A percentile compares a stretch with the other conserved stretches of the same genome.
Conservation (phyloP, 768 basidiomycete species). For the Gloeostereum incarnatum region DNA sequence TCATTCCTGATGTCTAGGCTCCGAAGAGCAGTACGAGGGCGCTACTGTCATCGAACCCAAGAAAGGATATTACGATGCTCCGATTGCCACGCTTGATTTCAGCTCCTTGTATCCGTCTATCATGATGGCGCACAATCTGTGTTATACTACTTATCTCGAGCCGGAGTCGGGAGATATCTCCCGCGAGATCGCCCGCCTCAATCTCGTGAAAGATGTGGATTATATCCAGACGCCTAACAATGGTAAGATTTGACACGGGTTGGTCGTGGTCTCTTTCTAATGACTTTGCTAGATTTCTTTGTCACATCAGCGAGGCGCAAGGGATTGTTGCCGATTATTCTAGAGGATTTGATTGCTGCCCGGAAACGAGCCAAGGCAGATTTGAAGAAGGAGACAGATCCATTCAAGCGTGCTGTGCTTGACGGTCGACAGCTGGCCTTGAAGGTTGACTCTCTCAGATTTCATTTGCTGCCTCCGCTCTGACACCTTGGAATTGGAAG, state of each 20-base stretch:
- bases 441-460: constrained; percentile 45
- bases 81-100: constrained; percentile 98
- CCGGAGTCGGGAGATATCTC: no score
- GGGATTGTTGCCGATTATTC: constrained; percentile 82
- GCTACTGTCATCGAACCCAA: constrained; percentile 97
- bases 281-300: constrained; percentile 61
- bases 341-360: constrained; percentile 90
- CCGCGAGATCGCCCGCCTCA: constrained; percentile 74
- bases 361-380: constrained; percentile 94
- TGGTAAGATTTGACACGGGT: constrained; percentile 36
- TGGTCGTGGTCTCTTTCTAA: not conserved
- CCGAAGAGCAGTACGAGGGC: constrained; percentile 97
- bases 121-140: constrained; percentile 99
- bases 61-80: constrained; percentile 92
- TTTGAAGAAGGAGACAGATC: constrained; percentile 93
- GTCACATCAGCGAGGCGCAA: constrained; percentile 66
- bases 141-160: constrained; percentile 94
- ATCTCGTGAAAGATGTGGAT: constrained; percentile 76
- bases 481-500: constrained; percentile 27
- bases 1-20: constrained; percentile 32
- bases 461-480: not conserved
- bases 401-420: constrained; percentile 93
- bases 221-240: constrained; percentile 95
- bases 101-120: constrained; percentile 98
- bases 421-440: constrained; percentile 96